Evolutionary conservation across 306 rosid genomes (phyloP).

Genomic region (Rubus parviflorus): DNA sequence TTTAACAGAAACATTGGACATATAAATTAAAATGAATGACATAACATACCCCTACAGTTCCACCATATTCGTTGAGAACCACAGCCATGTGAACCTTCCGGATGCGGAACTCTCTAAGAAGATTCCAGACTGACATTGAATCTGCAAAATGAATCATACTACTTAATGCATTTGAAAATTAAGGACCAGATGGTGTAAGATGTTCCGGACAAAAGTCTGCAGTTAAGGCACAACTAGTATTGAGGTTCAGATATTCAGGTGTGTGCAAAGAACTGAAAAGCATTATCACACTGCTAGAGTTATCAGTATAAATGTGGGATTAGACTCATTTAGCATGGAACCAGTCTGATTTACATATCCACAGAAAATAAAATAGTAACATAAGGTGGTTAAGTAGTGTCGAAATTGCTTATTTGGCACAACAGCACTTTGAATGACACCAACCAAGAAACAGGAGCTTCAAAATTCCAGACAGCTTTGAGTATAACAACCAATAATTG

Average conservation of each 20-base stretch:
- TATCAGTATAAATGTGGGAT: not conserved
- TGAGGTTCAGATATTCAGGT: not conserved
- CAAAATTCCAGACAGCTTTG: not conserved
- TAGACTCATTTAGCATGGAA: not conserved
- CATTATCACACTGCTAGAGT: constrained; percentile 2
- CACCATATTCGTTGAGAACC: constrained; percentile 97
- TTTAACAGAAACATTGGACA: not conserved
- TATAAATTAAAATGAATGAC: constrained; percentile 4
- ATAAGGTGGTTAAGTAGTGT: not conserved
- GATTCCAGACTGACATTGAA: constrained; percentile 99
- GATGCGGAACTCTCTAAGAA: constrained; percentile 97
- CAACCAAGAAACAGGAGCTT: not conserved
- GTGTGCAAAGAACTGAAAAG: not conserved
- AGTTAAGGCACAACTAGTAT: not conserved
- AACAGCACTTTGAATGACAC: not conserved
- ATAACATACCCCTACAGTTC: constrained; percentile 92
- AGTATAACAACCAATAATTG: not conserved
- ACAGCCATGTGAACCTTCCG: constrained; percentile 99
- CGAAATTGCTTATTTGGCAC: constrained; percentile 3
- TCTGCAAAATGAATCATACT: constrained; percentile 57
- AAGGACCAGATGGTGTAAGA: not conserved
- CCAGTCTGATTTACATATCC: not conserved
- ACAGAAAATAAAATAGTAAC: too few relatives aligned
- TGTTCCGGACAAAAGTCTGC: not conserved
- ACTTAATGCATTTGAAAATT: constrained; percentile 26